Evolutionary conservation across 129 eudicot species (phyloP), one percentile per base, ranked within the genome.

Genomic region (Flaveria sonorensis): DNA sequence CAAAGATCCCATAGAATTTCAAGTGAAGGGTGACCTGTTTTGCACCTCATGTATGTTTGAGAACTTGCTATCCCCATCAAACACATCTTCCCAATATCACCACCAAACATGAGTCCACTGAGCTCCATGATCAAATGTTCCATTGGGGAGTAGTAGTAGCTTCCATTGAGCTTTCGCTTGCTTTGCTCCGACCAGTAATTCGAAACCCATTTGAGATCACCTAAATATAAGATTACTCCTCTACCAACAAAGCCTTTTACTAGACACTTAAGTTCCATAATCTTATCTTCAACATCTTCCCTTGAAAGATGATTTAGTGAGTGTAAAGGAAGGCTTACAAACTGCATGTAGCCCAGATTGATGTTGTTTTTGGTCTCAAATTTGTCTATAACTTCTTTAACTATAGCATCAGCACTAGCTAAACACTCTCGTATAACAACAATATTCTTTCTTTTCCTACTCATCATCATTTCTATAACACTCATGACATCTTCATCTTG

Each of bases 121-220:
- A 92, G 81, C 83, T 88, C 97, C 97, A 92, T 89, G 70, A 89
- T 83, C 88, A 89, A 82, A 69, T 87, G 88, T 74, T 89, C 92
- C 74, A 89, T 86, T 16, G 96, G 91, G 57, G 87, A 79, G 77
- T 83, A 92, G 68, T 77, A 80, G 61, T 74, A 80, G 74, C 74
- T 65, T 73, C 74, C 43, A 60, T 62, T 79, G 15, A 73, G 79
- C 79, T 86, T 86, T 70, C 80, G 81, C 21, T 82, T 86, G 72
- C 82, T 78, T 28, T 84, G 86, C 42, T 71, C 82, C 3, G 84
- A 86, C 97, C 97, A 92, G 73, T 85, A 92, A 71, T 84, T 89
- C 8, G 97, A 84, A 45, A 92, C 89, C 97, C 97, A 92, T 67
- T 83, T 77, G 21, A 92, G 91, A 81, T 92, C 96, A 57, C 97